phyloP scores from a whole-genome alignment of 164 flowering plant genomes.

The Pachysandra terminalis region DNA sequence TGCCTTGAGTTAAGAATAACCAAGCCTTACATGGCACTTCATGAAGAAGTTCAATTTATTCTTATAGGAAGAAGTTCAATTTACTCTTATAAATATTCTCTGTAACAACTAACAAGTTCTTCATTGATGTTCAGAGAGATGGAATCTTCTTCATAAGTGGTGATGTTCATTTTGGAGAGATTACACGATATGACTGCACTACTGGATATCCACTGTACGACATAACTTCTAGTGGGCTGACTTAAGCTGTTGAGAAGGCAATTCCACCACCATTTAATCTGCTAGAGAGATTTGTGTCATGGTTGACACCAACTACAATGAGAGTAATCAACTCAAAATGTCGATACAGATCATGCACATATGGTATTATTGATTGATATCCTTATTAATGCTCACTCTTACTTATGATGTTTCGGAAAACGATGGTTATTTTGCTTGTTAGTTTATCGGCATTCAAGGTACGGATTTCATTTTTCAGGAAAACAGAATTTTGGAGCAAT shows the following conservation, averaged over 20 bases:
- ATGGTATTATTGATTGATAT: constrained; percentile 38
- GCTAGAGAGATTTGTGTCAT: constrained; percentile 50
- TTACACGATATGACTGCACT: constrained; percentile 62
- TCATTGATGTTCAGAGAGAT: constrained; percentile 41
- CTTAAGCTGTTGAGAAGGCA: constrained; percentile 68
- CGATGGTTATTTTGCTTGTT: neutral
- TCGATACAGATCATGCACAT: constrained; percentile 62
- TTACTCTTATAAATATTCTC: neutral
- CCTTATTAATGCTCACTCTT: neutral
- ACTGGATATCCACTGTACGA: constrained; percentile 65
- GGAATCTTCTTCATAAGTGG: constrained; percentile 78
- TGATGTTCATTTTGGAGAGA: constrained; percentile 86
- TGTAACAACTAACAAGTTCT: neutral
- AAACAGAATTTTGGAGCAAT: constrained; percentile 71
- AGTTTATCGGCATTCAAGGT: constrained; percentile 6
- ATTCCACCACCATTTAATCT: constrained; percentile 40
- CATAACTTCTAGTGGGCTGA: constrained; percentile 73
- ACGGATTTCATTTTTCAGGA: constrained; percentile 38
- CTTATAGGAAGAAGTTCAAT: too few relatives aligned
- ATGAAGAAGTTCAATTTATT: too few relatives aligned
- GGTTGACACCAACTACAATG: constrained; percentile 66
- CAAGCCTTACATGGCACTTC: neutral
- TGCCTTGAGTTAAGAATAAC: neutral
- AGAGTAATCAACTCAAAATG: constrained; percentile 48
- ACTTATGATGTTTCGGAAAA: neutral